These are phyloP conservation scores for Claviceps fusiformis DNA, from an alignment of 2,329 filamentous ascomycete species.

Conservation along the genomic window DNA sequence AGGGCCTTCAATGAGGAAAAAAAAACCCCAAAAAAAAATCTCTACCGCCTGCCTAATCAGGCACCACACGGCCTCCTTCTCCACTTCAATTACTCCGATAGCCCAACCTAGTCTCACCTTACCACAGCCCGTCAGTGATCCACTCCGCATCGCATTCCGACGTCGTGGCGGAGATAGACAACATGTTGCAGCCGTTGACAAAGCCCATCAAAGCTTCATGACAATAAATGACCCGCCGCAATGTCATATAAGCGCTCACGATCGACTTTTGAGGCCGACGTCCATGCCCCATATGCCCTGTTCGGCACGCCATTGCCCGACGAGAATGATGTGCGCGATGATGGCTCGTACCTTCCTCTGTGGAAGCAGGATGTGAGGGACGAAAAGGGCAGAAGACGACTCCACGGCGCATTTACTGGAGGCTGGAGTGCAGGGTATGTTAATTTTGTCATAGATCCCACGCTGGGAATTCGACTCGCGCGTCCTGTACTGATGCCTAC, in stretches of 20 bases:
- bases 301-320: slow-evolving; percentile 80
- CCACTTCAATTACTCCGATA: neutral
- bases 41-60: neutral
- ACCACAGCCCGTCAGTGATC: neutral
- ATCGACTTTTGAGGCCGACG: slow-evolving; percentile 63
- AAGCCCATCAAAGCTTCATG: neutral
- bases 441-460: neutral
- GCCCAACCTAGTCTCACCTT: too few species aligned
- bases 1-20: too few species aligned
- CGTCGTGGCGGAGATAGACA: neutral
- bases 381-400: slow-evolving; percentile 74
- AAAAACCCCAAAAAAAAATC: too few species aligned
- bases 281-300: slow-evolving; percentile 58
- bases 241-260: slow-evolving; percentile 76
- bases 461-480: neutral
- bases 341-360: slow-evolving; percentile 84
- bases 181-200: neutral
- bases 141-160: neutral
- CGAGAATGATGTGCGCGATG: slow-evolving; percentile 66
- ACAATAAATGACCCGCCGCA: slow-evolving; percentile 9
- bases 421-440: slow-evolving; percentile 89
- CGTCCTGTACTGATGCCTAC: neutral
- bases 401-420: slow-evolving; percentile 94
- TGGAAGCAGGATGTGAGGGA: slow-evolving; percentile 98
- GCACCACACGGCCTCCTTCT: neutral